These are phyloP conservation scores for Phyllosticta citriasiana DNA, from an alignment of 2,329 filamentous ascomycete species.

Conservation along the genomic window DNA sequence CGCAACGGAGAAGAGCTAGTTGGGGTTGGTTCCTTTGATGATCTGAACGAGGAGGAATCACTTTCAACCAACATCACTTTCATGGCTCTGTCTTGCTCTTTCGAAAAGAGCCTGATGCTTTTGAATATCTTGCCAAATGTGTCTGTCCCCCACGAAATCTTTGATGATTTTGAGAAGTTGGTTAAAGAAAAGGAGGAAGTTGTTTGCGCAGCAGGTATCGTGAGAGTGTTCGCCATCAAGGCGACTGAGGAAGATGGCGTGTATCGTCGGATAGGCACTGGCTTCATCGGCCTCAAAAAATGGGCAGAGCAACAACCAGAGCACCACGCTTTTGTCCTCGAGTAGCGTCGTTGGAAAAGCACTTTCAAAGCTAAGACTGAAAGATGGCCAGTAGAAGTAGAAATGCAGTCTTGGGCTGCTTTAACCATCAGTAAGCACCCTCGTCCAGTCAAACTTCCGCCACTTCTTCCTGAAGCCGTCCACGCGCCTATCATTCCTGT, in stretches of 20 bases:
- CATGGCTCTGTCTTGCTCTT: not conserved
- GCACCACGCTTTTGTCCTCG: not conserved
- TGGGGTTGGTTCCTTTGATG: not conserved
- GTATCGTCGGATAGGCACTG: not conserved
- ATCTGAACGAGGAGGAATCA: not conserved
- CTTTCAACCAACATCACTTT: not conserved
- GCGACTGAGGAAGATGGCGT: not conserved
- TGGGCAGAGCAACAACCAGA: not conserved
- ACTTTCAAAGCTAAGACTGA: not conserved
- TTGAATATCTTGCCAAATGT: too few relatives aligned
- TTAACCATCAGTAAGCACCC: conserved; percentile 45
- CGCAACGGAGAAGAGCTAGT: not conserved
- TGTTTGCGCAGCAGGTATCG: too few relatives aligned
- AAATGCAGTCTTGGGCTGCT: not conserved
- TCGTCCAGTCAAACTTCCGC: conserved; percentile 88
- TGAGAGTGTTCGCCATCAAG: not conserved
- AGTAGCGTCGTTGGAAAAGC: not conserved
- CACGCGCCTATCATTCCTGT: conserved; percentile 54
- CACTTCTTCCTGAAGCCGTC: conserved; percentile 76
- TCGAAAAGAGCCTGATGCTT: not conserved
- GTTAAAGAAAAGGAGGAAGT: not conserved
- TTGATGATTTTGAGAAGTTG: not conserved
- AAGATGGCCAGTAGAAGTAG: not conserved
- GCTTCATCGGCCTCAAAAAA: not conserved
- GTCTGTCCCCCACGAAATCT: not conserved